Evolutionary conservation across 2,329 filamentous ascomycete species (phyloP), one percentile per base, ranked within the genome.

Genomic region (Colletotrichum aenigma): DNA sequence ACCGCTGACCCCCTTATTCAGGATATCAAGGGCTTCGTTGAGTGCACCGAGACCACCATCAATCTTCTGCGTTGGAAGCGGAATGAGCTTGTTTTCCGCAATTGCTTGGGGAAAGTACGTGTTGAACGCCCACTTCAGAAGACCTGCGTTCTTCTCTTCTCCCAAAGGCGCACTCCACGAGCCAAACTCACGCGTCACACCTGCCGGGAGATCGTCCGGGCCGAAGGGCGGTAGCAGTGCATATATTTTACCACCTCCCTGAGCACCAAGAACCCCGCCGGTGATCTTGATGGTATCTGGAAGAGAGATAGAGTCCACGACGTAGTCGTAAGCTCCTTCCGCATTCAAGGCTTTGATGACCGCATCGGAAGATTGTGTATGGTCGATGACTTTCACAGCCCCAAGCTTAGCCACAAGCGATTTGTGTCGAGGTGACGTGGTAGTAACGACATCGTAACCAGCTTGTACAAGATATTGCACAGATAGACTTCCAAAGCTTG

Each of bases 401-500:
- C 89, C 89, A 0, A 90, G 83, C n/a, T 78, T 77, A 76, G 84
- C 85, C 15, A 87, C 79, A 62, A 84, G 83, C 1, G 84, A 84
- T 26, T 85, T 84, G 77, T 90, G 89, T 32, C 80, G 83, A 12
- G 82, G 78, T 0, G 85, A 87, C 1, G 84, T 83, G 0, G 87
- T 88, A 1, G 86, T 81, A 55, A 89, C 78, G 9, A 90, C 87
- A 15, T 85, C 80, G 74, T 86, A 88, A 0, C 88, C 88, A 3
- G 86, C 84, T 0, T 84, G 85, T 7, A 81, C 80, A 6, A 84
- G 83, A 2, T 89, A 81, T 74, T 90, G 89, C 8, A 89, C 84
- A 1, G 85, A 86, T 52, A 84, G 85, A 58, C 84, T 84, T 3
- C 89, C 88, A 0, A 88, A 87, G 15, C 82, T 84, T 0, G 86